Conservation (phyloP, 768 basidiomycete genomes). For the Pisolithus orientalis region DNA sequence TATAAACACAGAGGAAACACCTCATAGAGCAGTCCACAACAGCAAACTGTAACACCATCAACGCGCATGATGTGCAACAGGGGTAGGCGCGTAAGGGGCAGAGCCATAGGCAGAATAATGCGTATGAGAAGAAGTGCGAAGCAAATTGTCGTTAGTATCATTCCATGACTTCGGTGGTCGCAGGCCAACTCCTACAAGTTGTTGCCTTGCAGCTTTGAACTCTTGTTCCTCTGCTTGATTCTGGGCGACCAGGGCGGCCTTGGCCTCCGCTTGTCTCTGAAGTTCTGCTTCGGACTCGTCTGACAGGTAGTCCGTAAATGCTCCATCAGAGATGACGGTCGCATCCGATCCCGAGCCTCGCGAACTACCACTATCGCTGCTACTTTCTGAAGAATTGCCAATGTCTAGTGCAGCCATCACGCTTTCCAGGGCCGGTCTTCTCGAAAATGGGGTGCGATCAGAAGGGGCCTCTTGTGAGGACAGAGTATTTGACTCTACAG, state of each 20-base stretch:
- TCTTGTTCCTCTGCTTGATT: constrained; percentile 75
- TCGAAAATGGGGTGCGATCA: constrained; percentile 30
- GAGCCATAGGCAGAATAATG: constrained; percentile 22
- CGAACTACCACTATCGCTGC: constrained; percentile 47
- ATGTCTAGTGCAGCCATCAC: constrained; percentile 35
- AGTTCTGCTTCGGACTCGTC: constrained; percentile 89
- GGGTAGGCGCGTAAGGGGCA: constrained; percentile 18
- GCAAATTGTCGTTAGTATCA: constrained; percentile 37
- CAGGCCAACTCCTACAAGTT: constrained; percentile 67
- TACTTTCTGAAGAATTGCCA: constrained; percentile 46
- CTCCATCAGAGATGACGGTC: constrained; percentile 80
- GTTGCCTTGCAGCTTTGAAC: constrained; percentile 74
- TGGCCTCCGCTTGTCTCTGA: constrained; percentile 78
- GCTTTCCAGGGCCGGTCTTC: constrained; percentile 30
- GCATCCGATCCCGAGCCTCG: constrained; percentile 60
- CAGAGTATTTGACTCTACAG: constrained; percentile 16
- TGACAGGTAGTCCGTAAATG: constrained; percentile 86
- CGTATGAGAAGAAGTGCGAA: constrained; percentile 18
- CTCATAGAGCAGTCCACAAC: constrained; percentile 11
- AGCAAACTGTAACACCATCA: constrained; percentile 8
- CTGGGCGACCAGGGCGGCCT: constrained; percentile 72
- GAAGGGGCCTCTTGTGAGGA: constrained; percentile 25
- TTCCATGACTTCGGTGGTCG: constrained; percentile 77
- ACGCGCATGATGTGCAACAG: constrained; percentile 26
- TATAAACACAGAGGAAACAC: constrained; percentile 12